These are phyloP conservation scores for Leccinum obscurum DNA, from an alignment of 768 basidiomycete species.

Conservation along the genomic window DNA sequence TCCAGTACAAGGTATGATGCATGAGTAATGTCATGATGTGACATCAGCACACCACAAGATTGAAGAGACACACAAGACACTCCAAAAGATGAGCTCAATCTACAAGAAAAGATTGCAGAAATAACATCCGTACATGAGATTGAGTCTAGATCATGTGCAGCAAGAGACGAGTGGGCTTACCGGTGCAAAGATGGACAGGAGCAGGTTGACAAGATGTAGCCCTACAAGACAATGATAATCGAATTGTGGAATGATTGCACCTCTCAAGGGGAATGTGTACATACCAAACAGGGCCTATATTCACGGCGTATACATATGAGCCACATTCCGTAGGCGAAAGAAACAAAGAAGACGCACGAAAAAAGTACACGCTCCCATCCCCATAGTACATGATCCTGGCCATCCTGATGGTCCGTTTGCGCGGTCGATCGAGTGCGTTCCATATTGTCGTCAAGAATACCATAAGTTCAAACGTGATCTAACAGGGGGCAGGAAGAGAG, in stretches of 20 bases:
- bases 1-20: too few relatives aligned
- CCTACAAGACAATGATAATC: neutral
- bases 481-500: neutral
- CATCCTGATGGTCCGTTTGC: too few relatives aligned
- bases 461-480: conserved; percentile 6
- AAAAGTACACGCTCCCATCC: conserved; percentile 31
- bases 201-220: conserved; percentile 23
- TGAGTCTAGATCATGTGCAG: neutral
- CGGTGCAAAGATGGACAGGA: conserved; percentile 22
- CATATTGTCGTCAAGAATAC: too few relatives aligned
- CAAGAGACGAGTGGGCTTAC: conserved; percentile 14
- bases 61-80: conserved; percentile 21
- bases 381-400: neutral
- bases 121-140: neutral
- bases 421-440: too few relatives aligned
- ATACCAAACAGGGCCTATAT: conserved; percentile 29
- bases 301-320: neutral
- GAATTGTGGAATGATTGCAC: neutral
- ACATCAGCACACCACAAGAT: neutral
- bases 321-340: neutral
- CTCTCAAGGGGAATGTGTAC: neutral
- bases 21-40: too few relatives aligned
- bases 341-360: conserved; percentile 21
- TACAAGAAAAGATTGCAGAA: conserved; percentile 4
- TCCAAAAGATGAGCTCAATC: conserved; percentile 23